Evolutionary conservation across 352 stramenopile genomes (phyloP).

Genomic region (Phytophthora pinifolia): DNA sequence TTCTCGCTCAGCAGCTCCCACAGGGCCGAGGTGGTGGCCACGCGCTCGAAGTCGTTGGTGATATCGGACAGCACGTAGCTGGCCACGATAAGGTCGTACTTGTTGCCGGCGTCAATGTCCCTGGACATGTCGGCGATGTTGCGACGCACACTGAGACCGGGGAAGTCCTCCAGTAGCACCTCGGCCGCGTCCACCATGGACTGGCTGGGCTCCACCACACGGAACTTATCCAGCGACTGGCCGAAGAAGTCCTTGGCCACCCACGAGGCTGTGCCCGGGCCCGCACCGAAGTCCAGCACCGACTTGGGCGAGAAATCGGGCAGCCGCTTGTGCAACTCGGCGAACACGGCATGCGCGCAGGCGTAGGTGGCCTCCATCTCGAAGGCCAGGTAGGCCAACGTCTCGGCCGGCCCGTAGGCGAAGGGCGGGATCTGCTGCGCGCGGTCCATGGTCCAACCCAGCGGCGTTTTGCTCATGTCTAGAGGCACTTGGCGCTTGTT

Average conservation of each 20-base stretch:
- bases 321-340: constrained; percentile 53
- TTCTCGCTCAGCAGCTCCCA: constrained; percentile 82
- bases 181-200: constrained; percentile 84
- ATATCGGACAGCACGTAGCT: constrained; percentile 84
- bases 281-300: constrained; percentile 78
- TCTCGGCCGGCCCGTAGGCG: constrained; percentile 70
- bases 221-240: constrained; percentile 60
- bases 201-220: constrained; percentile 82
- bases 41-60: constrained; percentile 81
- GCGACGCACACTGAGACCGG: constrained; percentile 71
- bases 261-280: constrained; percentile 76
- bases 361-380: constrained; percentile 79
- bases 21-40: constrained; percentile 71
- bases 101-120: constrained; percentile 58
- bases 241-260: constrained; percentile 72
- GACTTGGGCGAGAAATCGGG: constrained; percentile 63
- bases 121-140: constrained; percentile 74
- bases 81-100: constrained; percentile 76
- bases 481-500: constrained; percentile 58
- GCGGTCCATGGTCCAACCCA: constrained; percentile 81
- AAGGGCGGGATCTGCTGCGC: constrained; percentile 63
- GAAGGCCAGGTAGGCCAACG: constrained; percentile 69
- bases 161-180: constrained; percentile 72
- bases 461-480: constrained; percentile 75
- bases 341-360: constrained; percentile 66